Conservation (phyloP, 441 rosid genomes). For the Rhodomyrtus psidioides region DNA sequence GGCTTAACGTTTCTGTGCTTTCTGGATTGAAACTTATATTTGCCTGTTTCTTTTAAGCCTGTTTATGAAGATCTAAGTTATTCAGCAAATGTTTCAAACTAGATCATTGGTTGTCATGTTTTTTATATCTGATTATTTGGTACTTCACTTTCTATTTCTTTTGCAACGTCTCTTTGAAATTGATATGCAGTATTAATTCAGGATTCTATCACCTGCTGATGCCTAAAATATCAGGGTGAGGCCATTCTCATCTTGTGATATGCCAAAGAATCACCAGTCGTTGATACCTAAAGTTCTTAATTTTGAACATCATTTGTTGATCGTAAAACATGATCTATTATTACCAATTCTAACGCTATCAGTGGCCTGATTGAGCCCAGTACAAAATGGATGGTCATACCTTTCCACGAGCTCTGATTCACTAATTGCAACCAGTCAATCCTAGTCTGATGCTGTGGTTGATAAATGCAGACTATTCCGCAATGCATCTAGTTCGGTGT, state of each 20-base stretch:
- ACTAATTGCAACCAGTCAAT: background rate
- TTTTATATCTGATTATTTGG: background rate
- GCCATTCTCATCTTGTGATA: background rate
- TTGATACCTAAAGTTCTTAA: background rate
- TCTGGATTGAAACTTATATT: background rate
- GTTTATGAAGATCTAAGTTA: background rate
- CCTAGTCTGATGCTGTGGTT: background rate
- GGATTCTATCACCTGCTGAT: background rate
- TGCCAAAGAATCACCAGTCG: background rate
- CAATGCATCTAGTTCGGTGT: background rate
- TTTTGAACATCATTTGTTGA: background rate
- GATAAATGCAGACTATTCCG: conserved; percentile 2
- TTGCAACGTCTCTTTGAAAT: background rate
- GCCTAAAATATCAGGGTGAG: background rate
- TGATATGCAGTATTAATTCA: background rate
- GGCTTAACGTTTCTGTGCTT: background rate
- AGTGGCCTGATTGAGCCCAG: background rate
- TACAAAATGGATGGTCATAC: background rate
- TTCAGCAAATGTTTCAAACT: background rate
- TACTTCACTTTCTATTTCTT: too few relatives aligned
- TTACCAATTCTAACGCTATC: background rate
- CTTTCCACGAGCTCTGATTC: background rate
- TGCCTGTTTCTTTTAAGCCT: background rate
- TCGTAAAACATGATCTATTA: background rate
- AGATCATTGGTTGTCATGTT: background rate